Evolutionary conservation across 2,329 filamentous ascomycete species (phyloP), one percentile per base, ranked within the genome.

Genomic region (Xylaria sp.): DNA sequence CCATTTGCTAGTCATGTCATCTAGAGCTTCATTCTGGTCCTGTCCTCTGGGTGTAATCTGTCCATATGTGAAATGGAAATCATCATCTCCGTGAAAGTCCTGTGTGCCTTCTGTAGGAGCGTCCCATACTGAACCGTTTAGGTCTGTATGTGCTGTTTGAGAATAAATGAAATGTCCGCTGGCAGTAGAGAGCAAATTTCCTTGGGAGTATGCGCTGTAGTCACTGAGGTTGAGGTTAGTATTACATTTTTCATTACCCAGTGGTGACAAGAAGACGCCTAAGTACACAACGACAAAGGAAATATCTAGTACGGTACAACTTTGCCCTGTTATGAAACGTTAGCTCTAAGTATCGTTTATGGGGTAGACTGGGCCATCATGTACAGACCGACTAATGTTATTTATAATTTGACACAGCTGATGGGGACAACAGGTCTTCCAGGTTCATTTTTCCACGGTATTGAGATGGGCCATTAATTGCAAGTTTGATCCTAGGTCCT

Each of bases 101-200:
- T 88, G 87, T 86, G 85, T 76, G 77, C 85, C 86, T 85, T 89
- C 87, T 82, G 81, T 81, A 82, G 85, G 81, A 77, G 84, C 77
- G 75, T 84, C 86, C 87, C 87, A 89, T 77, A 85, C 81, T 78
- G 85, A 82, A 82, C 85, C 83, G 75, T 79, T 79, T 69, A 87
- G 83, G 83, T 87, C 86, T 77, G 84, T 81, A 83, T 85, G 85
- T 86, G 85, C 86, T 85, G 86, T 85, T 78, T 87, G 86, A 84
- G 84, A 84, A 80, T 85, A 87, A 81, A 85, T 82, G 84, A 87
- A 87, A 79, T 87, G 83, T 79, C 84, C 84, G 73, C 81, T 80
- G 74, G 84, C 77, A 79, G 84, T 77, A 79, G 84, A 79, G 76
- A 84, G 78, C 81, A 88, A 82, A 71, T 83, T 81, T 78, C 84